Conservation (phyloP, 805 yeast genomes). For the Pichia deserticola region DNA sequence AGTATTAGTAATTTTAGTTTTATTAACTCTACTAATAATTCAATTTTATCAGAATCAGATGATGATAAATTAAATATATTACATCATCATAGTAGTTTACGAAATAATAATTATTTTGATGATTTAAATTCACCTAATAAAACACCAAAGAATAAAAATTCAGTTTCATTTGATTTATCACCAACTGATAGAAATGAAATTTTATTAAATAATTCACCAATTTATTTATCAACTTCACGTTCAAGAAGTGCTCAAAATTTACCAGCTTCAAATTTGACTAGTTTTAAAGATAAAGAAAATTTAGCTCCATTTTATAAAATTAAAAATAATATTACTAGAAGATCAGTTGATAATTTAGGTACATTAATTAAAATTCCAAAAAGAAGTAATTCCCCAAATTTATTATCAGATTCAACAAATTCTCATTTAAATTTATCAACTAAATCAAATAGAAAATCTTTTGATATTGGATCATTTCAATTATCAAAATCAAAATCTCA, state of each 20-base stretch:
- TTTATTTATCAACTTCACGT: background rate
- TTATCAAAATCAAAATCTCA: background rate
- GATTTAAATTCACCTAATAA: background rate
- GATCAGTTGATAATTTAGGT: constrained; percentile 1
- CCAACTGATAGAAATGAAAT: background rate
- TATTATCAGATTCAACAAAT: background rate
- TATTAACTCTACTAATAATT: too few species aligned
- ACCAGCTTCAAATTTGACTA: background rate
- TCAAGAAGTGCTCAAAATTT: background rate
- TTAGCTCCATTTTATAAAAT: too few species aligned
- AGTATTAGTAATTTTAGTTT: too few species aligned
- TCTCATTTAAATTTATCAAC: background rate
- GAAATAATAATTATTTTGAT: too few species aligned
- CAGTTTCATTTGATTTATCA: constrained; percentile 4
- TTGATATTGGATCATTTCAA: background rate
- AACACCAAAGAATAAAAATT: background rate
- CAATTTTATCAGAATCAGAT: too few species aligned
- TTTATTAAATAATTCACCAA: background rate
- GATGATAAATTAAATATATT: too few species aligned
- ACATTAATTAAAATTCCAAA: constrained; percentile 1
- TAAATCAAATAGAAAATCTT: constrained; percentile 1
- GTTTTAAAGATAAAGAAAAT: background rate
- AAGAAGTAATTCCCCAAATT: background rate
- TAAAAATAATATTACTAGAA: background rate
- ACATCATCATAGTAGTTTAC: too few species aligned